phyloP scores from a whole-genome alignment of 2,329 filamentous ascomycete genomes.

The Alternaria burnsii region DNA sequence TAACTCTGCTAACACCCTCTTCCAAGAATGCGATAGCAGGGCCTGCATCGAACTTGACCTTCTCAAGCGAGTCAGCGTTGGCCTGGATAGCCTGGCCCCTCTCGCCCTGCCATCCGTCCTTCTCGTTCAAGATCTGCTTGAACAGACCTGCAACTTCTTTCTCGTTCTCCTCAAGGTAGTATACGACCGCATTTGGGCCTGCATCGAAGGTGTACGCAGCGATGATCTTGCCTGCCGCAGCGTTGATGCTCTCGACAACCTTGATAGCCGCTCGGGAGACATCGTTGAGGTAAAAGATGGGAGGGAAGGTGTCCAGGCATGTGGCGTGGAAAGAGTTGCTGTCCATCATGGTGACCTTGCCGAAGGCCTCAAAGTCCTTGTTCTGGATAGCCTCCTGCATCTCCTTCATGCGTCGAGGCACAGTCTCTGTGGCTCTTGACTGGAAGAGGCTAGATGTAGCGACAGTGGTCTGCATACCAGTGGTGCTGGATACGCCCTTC shows the following conservation, averaged over 20 bases:
- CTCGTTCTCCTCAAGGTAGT: constrained; percentile 85
- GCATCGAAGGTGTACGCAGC: constrained; percentile 98
- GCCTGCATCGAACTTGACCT: constrained; percentile 60
- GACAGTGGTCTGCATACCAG: constrained; percentile 97
- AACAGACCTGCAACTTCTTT: constrained; percentile 79
- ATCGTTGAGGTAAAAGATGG: constrained; percentile 99
- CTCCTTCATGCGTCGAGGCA: constrained; percentile 80
- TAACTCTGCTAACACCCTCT: constrained; percentile 85
- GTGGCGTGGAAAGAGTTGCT: constrained; percentile 97
- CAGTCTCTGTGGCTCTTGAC: constrained; percentile 76
- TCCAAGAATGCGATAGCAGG: constrained; percentile 63
- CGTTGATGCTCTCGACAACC: constrained; percentile 89
- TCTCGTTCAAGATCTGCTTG: constrained; percentile 68
- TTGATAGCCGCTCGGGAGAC: constrained; percentile 86
- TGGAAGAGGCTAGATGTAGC: constrained; percentile 88
- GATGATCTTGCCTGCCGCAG: constrained; percentile 76
- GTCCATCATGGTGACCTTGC: constrained; percentile 92
- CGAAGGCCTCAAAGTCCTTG: constrained; percentile 86
- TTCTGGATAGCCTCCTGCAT: constrained; percentile 84
- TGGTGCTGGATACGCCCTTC: constrained; percentile 92
- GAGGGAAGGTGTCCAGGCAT: constrained; percentile 93
- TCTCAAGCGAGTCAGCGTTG: constrained; percentile 65
- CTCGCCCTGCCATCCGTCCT: constrained; percentile 75
- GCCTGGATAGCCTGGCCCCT: constrained; percentile 63
- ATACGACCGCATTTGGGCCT: constrained; percentile 95